Base-by-base conservation (phyloP, 192 early-diverging fungal species). In the Phycomyces blakesleeanus region DNA sequence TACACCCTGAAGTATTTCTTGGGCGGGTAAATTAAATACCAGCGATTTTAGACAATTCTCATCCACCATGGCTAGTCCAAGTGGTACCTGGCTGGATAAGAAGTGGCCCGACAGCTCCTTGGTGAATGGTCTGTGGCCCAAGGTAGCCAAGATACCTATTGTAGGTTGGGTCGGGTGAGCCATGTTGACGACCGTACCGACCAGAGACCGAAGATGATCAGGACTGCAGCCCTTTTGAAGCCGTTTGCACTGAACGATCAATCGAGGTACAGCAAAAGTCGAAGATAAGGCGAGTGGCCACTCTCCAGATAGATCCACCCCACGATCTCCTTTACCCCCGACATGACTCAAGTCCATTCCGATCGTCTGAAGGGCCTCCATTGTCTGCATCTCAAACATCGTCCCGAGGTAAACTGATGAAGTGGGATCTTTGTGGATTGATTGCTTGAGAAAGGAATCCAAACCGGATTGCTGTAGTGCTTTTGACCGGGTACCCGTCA, bases 231-330 rank as follows among this genome's bases (percentile, higher is more conserved):
- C 66, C 3, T 40, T 57, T 49, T 68, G 51, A 29, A 61, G 41
- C 26, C 60, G 44, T 26, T 68, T 68, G 21, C 66, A 68, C 24
- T 68, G 66, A 16, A 60, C 52, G 24, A 68, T 41, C 18, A 68
- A 47, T n/a, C 4, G 38, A 26, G 50, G 63, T 65, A 40, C 37
- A 24, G 49, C 26, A 0, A 6, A 25, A 16, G 44, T 22, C 16
- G 55, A 21, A 24, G 55, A 47, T 0, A 42, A 37, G 8, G 55
- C 18, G 9, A 27, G 21, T 16, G 24, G 55, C 66, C 66, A 68
- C 26, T 22, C 25, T 12, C 66, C 66, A n/a, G 59, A 40, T 6
- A 68, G 29, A 37, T 68, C 66, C n/a, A 68, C 55, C 6, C 66
- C 66, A 27, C 66, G 51, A 37, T 68, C 66, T 0, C 54, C 39